Evolutionary conservation across 495 filamentous ascomycete species (phyloP), one percentile per base, ranked within the genome.

Genomic region (Hyphodiscus hymeniophilus): DNA sequence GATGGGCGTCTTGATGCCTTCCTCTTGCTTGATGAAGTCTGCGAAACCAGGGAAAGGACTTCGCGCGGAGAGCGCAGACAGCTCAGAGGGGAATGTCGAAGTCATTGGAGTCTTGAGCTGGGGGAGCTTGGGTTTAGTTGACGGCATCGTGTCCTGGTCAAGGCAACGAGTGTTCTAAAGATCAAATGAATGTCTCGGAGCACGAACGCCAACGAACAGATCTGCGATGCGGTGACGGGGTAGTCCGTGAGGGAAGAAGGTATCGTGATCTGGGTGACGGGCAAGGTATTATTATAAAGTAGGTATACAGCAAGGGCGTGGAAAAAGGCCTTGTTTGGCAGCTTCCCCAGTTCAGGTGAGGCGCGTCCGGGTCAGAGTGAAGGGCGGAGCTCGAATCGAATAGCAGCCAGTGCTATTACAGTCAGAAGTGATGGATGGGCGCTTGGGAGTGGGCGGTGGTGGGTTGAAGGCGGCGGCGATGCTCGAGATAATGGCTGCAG

Each of bases 21-120:
- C 74, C 47, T 77, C 72, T 42, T 69, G 65, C 48, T 76, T 76
- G 58, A 71, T 50, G 51, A 64, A 65, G 54, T 66, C 65, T 7
- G 73, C 66, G 28, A 73, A 69, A 34, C 70, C 70, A 13, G 77
- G 71, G 41, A 76, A 67, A 20, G 76, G 77, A 34, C 70, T 77
- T 35, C 60, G 64, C 34, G 59, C 69, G 17, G 67, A 63, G 40
- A 71, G 54, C 45, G 71, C 63, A 35, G 75, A 75, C 15, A 91
- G 71, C 63, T 91, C 85, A 10, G 85, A 86, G 17, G 88, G 87
- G 57, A 91, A 87, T 46, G 81, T 83, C 13, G 86, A 87, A 41
- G 80, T 84, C 59, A 79, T 72, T 22, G 88, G 88, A 30, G 88
- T 94, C 65, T 85, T 76, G 54, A 89, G 75, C 54, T 87, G 75